Percentiles rank a stretch among this genome's conserved stretches.
Conservation (phyloP, 2,329 filamentous ascomycete species). For the Phyllosticta citriasiana region DNA sequence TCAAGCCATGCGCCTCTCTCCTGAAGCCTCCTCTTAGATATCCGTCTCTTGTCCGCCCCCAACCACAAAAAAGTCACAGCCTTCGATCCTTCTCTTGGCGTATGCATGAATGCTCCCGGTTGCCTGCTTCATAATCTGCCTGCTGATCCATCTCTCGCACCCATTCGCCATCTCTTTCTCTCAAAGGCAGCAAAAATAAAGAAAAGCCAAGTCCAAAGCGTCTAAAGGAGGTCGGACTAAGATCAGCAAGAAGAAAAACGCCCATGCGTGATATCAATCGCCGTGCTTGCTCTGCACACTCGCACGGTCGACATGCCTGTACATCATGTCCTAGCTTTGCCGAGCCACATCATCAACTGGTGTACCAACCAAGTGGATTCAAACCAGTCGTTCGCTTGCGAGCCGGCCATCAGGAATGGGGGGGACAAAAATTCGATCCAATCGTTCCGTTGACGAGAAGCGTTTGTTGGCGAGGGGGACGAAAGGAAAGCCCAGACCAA, state of each 20-base stretch:
- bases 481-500: too few species aligned
- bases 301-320: constrained; percentile 42
- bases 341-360: constrained; percentile 84
- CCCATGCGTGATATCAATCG: not conserved
- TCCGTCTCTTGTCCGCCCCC: not conserved
- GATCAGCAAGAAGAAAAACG: not conserved
- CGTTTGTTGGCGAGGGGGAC: not conserved
- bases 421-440: not conserved
- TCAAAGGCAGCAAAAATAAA: not conserved
- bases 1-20: not conserved
- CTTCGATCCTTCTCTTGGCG: not conserved
- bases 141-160: not conserved
- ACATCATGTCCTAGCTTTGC: constrained; percentile 52
- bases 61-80: not conserved
- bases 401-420: not conserved
- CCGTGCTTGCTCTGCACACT: not conserved
- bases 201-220: not conserved
- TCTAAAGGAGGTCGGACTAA: not conserved
- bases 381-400: not conserved
- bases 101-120: not conserved
- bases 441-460: not conserved
- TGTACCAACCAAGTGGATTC: constrained; percentile 54
- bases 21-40: not conserved
- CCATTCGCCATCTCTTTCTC: not conserved
- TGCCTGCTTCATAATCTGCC: not conserved